A percentile compares a stretch with the other conserved stretches of the same genome.
Conservation (phyloP, 768 basidiomycete species). For the Neoboletus magnificus region DNA sequence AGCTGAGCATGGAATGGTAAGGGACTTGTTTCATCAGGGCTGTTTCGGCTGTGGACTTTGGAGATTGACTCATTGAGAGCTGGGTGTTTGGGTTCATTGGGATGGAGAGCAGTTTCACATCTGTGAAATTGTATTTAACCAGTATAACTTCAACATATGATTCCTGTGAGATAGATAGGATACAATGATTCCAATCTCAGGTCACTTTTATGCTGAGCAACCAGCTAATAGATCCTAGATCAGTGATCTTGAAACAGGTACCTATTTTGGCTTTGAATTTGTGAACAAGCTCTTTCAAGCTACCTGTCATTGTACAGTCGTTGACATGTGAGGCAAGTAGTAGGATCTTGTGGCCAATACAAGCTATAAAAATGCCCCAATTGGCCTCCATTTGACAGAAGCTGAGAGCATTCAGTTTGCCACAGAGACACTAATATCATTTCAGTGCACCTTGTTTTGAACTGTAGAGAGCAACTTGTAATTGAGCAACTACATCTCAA, state of each 20-base stretch:
- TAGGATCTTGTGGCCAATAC: background rate
- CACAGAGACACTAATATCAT: constrained; percentile 2
- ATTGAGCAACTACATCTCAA: no score
- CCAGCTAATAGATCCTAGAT: background rate
- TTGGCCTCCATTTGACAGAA: background rate
- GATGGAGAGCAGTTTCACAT: background rate
- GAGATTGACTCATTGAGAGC: background rate
- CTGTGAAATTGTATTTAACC: no score
- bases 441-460: constrained; percentile 7
- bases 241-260: background rate
- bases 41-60: background rate
- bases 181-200: background rate
- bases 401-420: background rate
- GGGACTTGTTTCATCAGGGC: background rate
- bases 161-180: background rate
- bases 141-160: background rate
- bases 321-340: constrained; percentile 1
- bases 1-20: background rate
- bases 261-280: constrained; percentile 5
- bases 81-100: background rate
- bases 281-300: background rate
- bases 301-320: constrained; percentile 3
- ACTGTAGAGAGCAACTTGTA: background rate
- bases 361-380: background rate
- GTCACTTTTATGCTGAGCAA: constrained; percentile 9